Percentiles rank a stretch among this genome's conserved stretches.
These are phyloP conservation scores for Fusarium mundagurra DNA, from an alignment of 2,329 filamentous ascomycete species.

Conservation along the genomic window DNA sequence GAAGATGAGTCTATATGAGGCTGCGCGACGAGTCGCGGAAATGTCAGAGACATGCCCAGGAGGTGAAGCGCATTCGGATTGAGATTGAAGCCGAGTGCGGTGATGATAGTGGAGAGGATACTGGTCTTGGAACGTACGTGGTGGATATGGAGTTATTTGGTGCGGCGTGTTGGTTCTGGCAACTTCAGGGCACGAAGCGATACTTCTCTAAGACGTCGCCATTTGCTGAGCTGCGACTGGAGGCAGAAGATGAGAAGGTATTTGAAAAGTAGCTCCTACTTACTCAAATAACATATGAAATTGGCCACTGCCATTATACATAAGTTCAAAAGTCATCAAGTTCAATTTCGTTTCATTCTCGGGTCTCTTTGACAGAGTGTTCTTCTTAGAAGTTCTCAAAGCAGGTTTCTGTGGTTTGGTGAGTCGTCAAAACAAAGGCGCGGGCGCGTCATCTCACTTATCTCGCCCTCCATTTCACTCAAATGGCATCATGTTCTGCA, in stretches of 20 bases:
- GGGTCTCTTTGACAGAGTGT: background rate
- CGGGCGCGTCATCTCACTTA: background rate
- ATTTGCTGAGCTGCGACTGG: background rate
- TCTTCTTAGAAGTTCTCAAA: background rate
- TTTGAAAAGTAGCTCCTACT: background rate
- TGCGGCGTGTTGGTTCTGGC: background rate
- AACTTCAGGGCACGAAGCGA: background rate
- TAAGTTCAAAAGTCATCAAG: background rate
- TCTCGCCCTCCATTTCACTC: background rate
- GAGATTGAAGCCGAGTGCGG: too few relatives aligned
- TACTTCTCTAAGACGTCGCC: background rate
- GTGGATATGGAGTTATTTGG: background rate
- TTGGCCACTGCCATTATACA: background rate
- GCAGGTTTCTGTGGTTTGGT: too few relatives aligned
- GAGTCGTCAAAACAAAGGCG: conserved; percentile 15
- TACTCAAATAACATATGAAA: background rate
- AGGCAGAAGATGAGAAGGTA: background rate
- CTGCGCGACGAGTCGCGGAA: background rate
- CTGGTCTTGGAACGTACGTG: fast-evolving
- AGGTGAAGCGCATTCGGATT: background rate
- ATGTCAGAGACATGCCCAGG: background rate
- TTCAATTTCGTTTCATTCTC: background rate
- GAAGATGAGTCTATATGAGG: fast-evolving
- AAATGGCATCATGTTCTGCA: background rate
- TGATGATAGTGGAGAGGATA: fast-evolving